Base-by-base conservation (phyloP, 2,329 filamentous ascomycete species). In the Neofusicoccum parvum region DNA sequence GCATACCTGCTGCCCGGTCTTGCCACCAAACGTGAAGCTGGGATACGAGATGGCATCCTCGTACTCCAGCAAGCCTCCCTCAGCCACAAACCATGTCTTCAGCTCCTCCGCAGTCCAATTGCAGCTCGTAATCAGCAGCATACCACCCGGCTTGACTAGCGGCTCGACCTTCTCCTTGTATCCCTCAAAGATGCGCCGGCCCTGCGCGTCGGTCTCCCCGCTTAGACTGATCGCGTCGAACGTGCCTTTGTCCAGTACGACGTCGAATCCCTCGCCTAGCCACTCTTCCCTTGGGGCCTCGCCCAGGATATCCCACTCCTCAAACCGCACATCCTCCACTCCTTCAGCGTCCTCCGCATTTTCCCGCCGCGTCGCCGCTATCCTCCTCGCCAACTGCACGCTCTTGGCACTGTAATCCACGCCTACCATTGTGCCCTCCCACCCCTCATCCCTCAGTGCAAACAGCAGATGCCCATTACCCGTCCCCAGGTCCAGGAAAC, bases 31-130 rank as follows among this genome's bases (percentile, higher is more conserved):
- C 65, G 87, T 90, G 78, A 97, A 98, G 62, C 88, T 90, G 23
- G 88, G 91, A 78, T 98, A 98, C 73, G 90, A 86, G 64, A 97
- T 88, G 70, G 86, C 85, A 1, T 86, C 88, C 63, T 86, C 88
- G 65, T 88, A 86, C 67, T 82, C 81, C 70, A 96, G 83, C 58
- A 81, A 74, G 64, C 77, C 68, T 4, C 74, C 71, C 56, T 76
- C 78, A 2, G 78, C 81, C 59, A 85, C 87, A 75, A 98, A 95
- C 93, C 94, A 98, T 15, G 79, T 80, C 67, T 85, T 82, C 72
- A 99, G 79, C 81, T 99, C 95, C 46, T 88, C 86, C 80, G 95
- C 93, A 1, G 94, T 98, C 95, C 95, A 99, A 80, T 99, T 99
- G 77, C 95, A 99, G 78, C 93, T 97, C 64, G 95, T 98, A 63